Base-by-base conservation (phyloP, 2,329 filamentous ascomycete genomes). In the Akanthomyces lecanii region DNA sequence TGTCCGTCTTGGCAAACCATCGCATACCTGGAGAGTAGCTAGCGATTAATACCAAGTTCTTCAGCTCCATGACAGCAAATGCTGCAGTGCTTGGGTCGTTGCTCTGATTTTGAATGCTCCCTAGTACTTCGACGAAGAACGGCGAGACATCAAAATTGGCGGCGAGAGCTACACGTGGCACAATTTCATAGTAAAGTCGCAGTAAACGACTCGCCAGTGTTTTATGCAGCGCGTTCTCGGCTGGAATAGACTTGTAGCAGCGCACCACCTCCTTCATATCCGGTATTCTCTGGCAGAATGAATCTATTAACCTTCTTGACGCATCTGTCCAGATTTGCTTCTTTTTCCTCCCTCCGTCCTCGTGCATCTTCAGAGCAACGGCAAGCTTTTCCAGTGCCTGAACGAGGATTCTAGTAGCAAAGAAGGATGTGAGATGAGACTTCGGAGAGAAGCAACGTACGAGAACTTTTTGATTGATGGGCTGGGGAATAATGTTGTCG, bases 121-220 rank as follows among this genome's bases (percentile, higher is more conserved):
- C 80, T 52, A 98, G 78, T 1, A 88, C 83, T 64, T 86, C 84
- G 8, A 89, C 86, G 18, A 99, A 81, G 23, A 89, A 82, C 0
- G 89, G 79, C 0, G 94, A 95, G 4, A 96, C 89, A 71, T 98
- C 95, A 70, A 97, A 95, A 67, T 90, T 95, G 68, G 92, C 89
- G 66, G 89, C 88, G 16, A 96, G 80, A 1, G 92, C 92, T 28
- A 91, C 80, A 64, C 91, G 87, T 2, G 95, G 93, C 10, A 92
- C 82, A 3, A 90, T 82, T 71, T 93, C 87, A 72, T 96, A 96
- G 76, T 96, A 98, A n/a, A 93, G 81, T 18, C 87, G 83, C 45
- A 99, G 76, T 23, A 97, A 78, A 67, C 90, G 88, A 64, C 89
- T 89, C n/a, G 88, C 82, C 25, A 91, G 87, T 70, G 96, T 90